These are phyloP conservation scores for Penicillium nucicola DNA, from an alignment of 495 filamentous ascomycete genomes.

Conservation along the genomic window DNA sequence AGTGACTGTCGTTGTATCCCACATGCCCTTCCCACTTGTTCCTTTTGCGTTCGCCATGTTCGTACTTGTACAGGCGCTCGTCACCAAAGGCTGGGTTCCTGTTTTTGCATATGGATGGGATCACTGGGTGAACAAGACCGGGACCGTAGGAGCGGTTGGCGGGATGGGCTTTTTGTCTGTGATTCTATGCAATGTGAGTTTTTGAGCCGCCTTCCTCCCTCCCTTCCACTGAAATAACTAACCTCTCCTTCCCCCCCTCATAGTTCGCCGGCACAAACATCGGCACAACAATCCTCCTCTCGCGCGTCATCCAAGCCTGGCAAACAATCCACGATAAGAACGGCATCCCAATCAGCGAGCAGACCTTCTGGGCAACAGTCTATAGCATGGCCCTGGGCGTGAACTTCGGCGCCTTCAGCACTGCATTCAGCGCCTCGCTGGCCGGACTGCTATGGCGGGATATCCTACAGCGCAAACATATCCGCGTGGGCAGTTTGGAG, in stretches of 20 bases:
- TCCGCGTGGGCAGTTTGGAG: slow-evolving; percentile 52
- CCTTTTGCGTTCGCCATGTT: slow-evolving; percentile 69
- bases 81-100: slow-evolving; percentile 64
- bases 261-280: slow-evolving; percentile 71
- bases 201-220: not conserved
- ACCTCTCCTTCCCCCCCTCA: not conserved
- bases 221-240: not conserved
- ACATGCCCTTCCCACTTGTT: slow-evolving; percentile 59
- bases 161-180: slow-evolving; percentile 68
- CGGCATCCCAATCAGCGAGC: slow-evolving; percentile 44
- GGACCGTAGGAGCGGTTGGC: slow-evolving; percentile 58
- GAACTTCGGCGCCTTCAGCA: slow-evolving; percentile 68
- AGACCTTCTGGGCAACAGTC: slow-evolving; percentile 64
- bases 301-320: slow-evolving; percentile 63
- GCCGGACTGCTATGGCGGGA: slow-evolving; percentile 66
- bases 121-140: slow-evolving; percentile 63
- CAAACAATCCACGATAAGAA: slow-evolving; percentile 47
- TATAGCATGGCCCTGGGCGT: slow-evolving; percentile 67
- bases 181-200: slow-evolving; percentile 63
- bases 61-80: slow-evolving; percentile 62
- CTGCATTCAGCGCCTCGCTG: slow-evolving; percentile 62
- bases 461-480: slow-evolving; percentile 61
- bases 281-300: slow-evolving; percentile 65
- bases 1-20: slow-evolving; percentile 53
- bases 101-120: slow-evolving; percentile 68